phyloP scores from a whole-genome alignment of 805 yeast genomes.

The Babjeviella inositovora region DNA sequence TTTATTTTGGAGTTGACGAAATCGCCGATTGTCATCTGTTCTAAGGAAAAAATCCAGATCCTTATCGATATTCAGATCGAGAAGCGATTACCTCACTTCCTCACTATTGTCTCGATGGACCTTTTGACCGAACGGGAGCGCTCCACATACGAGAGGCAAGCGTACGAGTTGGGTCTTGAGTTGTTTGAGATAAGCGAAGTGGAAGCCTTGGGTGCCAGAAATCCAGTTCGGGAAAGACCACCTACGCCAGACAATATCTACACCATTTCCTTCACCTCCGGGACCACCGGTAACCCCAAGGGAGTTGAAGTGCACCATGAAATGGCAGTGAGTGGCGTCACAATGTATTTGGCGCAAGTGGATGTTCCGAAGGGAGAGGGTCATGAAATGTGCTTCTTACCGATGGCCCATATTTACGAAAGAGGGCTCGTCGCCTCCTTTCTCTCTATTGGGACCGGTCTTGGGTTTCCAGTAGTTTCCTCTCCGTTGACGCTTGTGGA shows the following conservation, averaged over 20 bases:
- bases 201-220: slow-evolving; percentile 15
- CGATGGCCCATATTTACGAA: slow-evolving; percentile 45
- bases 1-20: slow-evolving; percentile 48
- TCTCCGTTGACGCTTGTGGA: slow-evolving; percentile 39
- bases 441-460: slow-evolving; percentile 9
- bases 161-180: slow-evolving; percentile 8
- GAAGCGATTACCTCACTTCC: no score
- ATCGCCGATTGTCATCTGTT: slow-evolving; percentile 41
- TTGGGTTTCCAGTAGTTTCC: slow-evolving; percentile 18
- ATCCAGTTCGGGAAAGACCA: slow-evolving; percentile 9
- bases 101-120: no score
- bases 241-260: slow-evolving; percentile 11
- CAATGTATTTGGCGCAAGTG: slow-evolving; percentile 18
- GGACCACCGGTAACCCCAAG: slow-evolving; percentile 71
- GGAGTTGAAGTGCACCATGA: slow-evolving; percentile 55
- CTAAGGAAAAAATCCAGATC: no score
- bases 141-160: no score
- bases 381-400: slow-evolving; percentile 28
- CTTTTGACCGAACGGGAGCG: no score
- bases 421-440: slow-evolving; percentile 15
- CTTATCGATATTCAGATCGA: no score
- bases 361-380: slow-evolving; percentile 10
- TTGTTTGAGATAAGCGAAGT: slow-evolving; percentile 15
- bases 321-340: slow-evolving; percentile 33
- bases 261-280: slow-evolving; percentile 36